Evolutionary conservation across 805 yeast species (phyloP).

Genomic region (Hanseniaspora valbyensis): DNA sequence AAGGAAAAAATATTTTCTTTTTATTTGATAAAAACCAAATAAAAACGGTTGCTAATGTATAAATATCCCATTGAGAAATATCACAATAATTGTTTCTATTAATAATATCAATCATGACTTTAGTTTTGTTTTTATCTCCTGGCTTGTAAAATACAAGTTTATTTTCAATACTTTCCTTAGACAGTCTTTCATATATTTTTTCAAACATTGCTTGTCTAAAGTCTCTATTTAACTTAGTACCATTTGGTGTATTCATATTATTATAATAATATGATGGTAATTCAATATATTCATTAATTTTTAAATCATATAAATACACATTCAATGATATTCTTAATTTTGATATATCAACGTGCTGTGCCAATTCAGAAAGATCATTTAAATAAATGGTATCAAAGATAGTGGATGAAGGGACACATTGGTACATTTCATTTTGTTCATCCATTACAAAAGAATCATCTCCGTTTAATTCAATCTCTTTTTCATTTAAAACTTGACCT

Average conservation of each 20-base stretch:
- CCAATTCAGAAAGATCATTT: slow-evolving; percentile 40
- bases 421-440: neutral
- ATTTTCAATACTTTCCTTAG: slow-evolving; percentile 33
- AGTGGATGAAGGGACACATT: slow-evolving; percentile 15
- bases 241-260: slow-evolving; percentile 16
- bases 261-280: slow-evolving; percentile 35
- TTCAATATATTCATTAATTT: slow-evolving; percentile 39
- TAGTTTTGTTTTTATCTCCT: slow-evolving; percentile 38
- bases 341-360: slow-evolving; percentile 60
- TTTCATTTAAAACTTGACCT: slow-evolving; percentile 34
- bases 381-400: slow-evolving; percentile 32
- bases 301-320: slow-evolving; percentile 58
- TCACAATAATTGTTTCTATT: slow-evolving; percentile 47
- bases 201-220: slow-evolving; percentile 37
- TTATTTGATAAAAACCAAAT: slow-evolving; percentile 41
- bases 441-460: slow-evolving; percentile 7
- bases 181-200: slow-evolving; percentile 41
- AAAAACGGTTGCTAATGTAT: slow-evolving; percentile 34
- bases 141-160: slow-evolving; percentile 47
- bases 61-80: slow-evolving; percentile 55
- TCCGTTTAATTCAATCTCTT: neutral
- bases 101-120: slow-evolving; percentile 39
- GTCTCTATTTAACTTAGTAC: slow-evolving; percentile 25
- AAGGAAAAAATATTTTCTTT: slow-evolving; percentile 44
- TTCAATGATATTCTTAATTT: slow-evolving; percentile 62